Base-by-base conservation (phyloP, 2,329 filamentous ascomycete genomes). In the Pseudocercospora eumusae region DNA sequence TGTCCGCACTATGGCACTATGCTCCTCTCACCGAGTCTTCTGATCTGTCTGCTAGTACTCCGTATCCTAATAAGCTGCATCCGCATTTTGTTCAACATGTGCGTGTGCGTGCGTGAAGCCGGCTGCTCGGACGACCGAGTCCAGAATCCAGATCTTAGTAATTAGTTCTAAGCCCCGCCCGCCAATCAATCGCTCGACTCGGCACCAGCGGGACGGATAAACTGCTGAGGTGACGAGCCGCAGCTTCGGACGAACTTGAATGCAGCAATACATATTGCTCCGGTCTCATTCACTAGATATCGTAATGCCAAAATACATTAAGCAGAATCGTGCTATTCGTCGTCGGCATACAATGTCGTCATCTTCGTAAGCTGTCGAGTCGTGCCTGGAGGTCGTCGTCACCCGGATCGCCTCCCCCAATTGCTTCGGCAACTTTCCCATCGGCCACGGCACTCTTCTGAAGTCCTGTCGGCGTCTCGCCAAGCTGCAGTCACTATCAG, bases 361-460 rank as follows among this genome's bases (percentile, higher is more conserved):
- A 76, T 71, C 71, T 70, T 68, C 75, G 70, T 64, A 98, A 80
- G 76, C 93, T 96, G 75, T 98, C 92, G 57, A 99, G 84, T 62
- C 95, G 87, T 66, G 95, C 93, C 80, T 98, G 93, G 25, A 99
- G 85, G 75, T 97, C 95, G 73, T 97, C 92, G 71, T 97, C 93
- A 68, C 73, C 82, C 44, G 82, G 81, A 62, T 83, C 83, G n/a
- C 86, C 83, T 53, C 70, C 87, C 7, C 91, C 92, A 68, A 98
- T 84, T 15, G 93, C 92, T 75, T 98, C 91, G 52, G 95, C 93
- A 64, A 98, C 86, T 71, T 86, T 87, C 10, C 87, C 84, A 73
- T 97, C 92, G 5, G 89, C 80, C 4, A 89, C 88, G 4, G 88
- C 81, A 59, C 84, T 84, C 66, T 87, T 88, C 73, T 95, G 91